These are phyloP conservation scores for Thielaviopsis euricoi DNA, from an alignment of 2,329 filamentous ascomycete genomes.

Conservation along the genomic window DNA sequence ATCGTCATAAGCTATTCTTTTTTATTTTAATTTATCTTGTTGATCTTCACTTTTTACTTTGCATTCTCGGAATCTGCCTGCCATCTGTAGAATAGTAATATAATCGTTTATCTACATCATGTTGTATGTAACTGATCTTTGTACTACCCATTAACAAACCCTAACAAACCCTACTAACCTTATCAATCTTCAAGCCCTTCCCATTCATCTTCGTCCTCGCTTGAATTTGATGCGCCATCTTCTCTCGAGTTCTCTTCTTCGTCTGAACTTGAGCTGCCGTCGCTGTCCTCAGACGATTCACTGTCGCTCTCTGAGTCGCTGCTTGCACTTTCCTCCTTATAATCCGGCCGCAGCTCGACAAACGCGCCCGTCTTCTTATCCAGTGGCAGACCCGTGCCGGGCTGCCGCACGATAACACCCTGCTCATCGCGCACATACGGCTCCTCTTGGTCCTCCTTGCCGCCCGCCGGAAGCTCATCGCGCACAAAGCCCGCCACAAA, in stretches of 20 bases:
- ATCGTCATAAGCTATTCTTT: no score
- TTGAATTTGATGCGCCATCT: no score
- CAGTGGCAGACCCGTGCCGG: slow-evolving; percentile 22
- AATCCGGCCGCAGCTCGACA: slow-evolving; percentile 14
- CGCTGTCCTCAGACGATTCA: slow-evolving; percentile 8
- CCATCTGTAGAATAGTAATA: no score
- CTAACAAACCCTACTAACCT: background rate
- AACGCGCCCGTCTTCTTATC: slow-evolving; percentile 21
- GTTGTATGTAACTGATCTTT: no score
- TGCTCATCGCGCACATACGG: slow-evolving; percentile 38
- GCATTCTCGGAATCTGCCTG: no score
- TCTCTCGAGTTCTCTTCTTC: no score
- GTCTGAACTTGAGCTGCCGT: slow-evolving; percentile 21
- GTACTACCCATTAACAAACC: no score
- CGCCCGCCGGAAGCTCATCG: slow-evolving; percentile 22
- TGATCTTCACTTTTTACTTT: no score
- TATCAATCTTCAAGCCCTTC: slow-evolving; percentile 15
- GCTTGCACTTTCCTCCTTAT: background rate
- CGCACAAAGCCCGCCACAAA: slow-evolving; percentile 81
- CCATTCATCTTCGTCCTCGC: slow-evolving; percentile 15
- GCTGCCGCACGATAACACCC: slow-evolving; percentile 32
- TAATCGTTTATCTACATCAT: no score
- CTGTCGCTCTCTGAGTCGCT: background rate
- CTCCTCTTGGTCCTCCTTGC: slow-evolving; percentile 21
- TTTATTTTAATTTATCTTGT: no score